These are phyloP conservation scores for sunflower (Helianthus annuus) DNA, from an alignment of 129 eudicot species.

Conservation along the genomic window HanXRQr2.0-SUNRISE NC_035445.2:150679389-150679888, in stretches of 20 bases:
- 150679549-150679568: constrained; percentile 78
- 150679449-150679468: background rate
- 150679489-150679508: constrained; percentile 66
- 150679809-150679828: too few relatives aligned
- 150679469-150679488: background rate
- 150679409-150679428: constrained; percentile 43
- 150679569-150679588: constrained; percentile 93
- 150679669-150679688: background rate
- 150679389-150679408: constrained; percentile 69
- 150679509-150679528: constrained; percentile 79
- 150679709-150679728: background rate
- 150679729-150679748: background rate
- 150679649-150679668: background rate
- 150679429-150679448: background rate
- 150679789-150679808: too few relatives aligned
- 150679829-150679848: too few relatives aligned
- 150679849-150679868: too few relatives aligned
- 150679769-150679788: too few relatives aligned
- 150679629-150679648: background rate
- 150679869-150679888: too few relatives aligned
- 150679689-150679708: background rate
- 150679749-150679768: background rate
- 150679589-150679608: constrained; percentile 62
- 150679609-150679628: constrained; percentile 72
- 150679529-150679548: constrained; percentile 65